Evolutionary conservation across 2,329 filamentous ascomycete genomes (phyloP).

Genomic region (Aspergillus fructus): DNA sequence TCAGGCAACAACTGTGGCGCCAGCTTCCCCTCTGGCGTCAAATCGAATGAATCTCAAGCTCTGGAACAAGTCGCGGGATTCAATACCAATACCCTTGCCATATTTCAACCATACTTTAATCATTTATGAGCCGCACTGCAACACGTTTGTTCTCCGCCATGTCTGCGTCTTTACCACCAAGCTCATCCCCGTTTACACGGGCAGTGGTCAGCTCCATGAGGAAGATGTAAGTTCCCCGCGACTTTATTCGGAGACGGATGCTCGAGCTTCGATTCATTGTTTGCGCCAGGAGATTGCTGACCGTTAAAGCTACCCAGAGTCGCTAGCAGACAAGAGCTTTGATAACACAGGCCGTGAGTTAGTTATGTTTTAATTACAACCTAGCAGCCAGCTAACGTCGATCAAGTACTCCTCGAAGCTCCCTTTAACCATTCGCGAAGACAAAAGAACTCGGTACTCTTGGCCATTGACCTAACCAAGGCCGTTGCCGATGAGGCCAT

Average conservation of each 20-base stretch:
- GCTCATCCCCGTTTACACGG: conserved; percentile 60
- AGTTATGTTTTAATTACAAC: neutral
- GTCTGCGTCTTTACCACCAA: conserved; percentile 30
- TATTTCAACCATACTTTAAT: neutral
- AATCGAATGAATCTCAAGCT: neutral
- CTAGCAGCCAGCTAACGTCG: conserved; percentile 1
- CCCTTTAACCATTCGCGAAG: conserved; percentile 58
- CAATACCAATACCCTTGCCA: neutral
- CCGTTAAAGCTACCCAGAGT: conserved; percentile 73
- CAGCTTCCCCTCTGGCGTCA: conserved; percentile 12
- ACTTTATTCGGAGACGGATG: neutral
- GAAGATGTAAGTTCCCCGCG: conserved; percentile 62
- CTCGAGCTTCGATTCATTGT: conserved; percentile 9
- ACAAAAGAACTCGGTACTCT: conserved; percentile 67
- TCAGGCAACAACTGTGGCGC: conserved; percentile 23
- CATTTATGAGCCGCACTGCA: conserved; percentile 25
- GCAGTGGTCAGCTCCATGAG: conserved; percentile 77
- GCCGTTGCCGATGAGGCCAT: conserved; percentile 91
- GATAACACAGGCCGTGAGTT: conserved; percentile 82
- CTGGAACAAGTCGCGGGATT: neutral
- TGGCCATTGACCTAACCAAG: conserved; percentile 88
- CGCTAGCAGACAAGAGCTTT: conserved; percentile 83
- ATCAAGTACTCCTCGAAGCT: conserved; percentile 65
- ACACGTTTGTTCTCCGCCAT: conserved; percentile 32
- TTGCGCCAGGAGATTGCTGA: neutral